Evolutionary conservation across 2,329 filamentous ascomycete species (phyloP), one percentile per base, ranked within the genome.

Genomic region (Phaeophleospora eucalypticola): DNA sequence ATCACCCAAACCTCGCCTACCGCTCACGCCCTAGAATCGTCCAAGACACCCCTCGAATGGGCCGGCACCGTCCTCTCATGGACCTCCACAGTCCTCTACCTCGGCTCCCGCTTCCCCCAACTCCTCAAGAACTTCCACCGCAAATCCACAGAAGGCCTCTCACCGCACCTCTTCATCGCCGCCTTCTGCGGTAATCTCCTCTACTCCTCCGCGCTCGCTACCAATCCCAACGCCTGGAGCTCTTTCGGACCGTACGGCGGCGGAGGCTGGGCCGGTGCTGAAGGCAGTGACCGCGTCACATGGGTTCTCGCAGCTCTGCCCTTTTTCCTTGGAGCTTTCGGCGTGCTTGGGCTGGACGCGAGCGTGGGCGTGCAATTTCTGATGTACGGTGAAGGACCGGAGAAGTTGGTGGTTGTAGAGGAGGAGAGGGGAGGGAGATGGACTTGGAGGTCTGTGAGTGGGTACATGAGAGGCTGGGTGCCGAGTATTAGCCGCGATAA

Each of bases 111-210:
- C 18, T 65, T 83, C 44, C 82, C 82, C 0, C 82, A 86, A 59
- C 73, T 86, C 32, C 79, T 81, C 69, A 82, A 83, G 58, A 86
- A 86, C 65, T 78, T 79, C 60, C 58, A 69, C 41, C 79, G 81
- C 40, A 78, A 79, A 59, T 83, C 80, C 36, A 84, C 82, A 9
- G 73, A 81, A 1, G 82, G 82, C 3, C 75, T 86, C 7, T 80
- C 76, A 0, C 80, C 81, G 0, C 67, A 79, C 0, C 74, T 86
- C 40, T 86, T 86, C 67, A 69, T 78, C 33, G 82, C 82, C 4
- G 82, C 82, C 2, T 86, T 86, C 62, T 78, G 77, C 58, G 82
- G 82, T 2, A 86, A 86, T 58, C 67, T 83, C 35, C 84, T 84
- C 69, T 86, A 86, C 68, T 82, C 79, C 8, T 65, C 70, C 20